These are phyloP conservation scores for Ceratocystis huliohia DNA, from an alignment of 2,329 filamentous ascomycete species.

Conservation along the genomic window DNA sequence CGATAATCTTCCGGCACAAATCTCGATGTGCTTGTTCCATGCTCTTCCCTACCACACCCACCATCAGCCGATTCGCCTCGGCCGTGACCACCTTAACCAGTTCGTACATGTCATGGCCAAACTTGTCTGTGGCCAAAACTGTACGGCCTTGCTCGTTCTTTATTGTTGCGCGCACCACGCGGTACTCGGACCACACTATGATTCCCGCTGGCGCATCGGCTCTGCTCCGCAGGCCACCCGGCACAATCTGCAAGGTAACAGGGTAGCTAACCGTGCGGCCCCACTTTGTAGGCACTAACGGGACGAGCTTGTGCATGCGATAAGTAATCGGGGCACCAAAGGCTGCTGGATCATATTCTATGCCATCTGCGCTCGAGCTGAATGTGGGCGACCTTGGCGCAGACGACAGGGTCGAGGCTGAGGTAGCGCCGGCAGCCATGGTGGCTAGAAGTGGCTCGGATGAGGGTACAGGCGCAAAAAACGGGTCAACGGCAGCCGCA, in stretches of 20 bases:
- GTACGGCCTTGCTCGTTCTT: slow-evolving; percentile 4
- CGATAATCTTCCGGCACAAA: slow-evolving; percentile 27
- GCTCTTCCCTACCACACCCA: slow-evolving; percentile 28
- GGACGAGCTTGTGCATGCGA: slow-evolving; percentile 27
- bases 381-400: slow-evolving; percentile 27
- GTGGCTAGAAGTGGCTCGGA: slow-evolving; percentile 6
- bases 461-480: slow-evolving; percentile 27
- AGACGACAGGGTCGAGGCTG: background rate
- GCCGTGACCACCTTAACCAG: slow-evolving; percentile 28
- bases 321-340: slow-evolving; percentile 26
- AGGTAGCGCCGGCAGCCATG: background rate
- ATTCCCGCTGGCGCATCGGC: slow-evolving; percentile 34
- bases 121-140: slow-evolving; percentile 14
- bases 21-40: slow-evolving; percentile 27
- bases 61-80: slow-evolving; percentile 29
- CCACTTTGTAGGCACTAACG: slow-evolving; percentile 31
- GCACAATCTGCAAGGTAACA: slow-evolving; percentile 34
- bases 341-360: slow-evolving; percentile 4
- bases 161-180: slow-evolving; percentile 12
- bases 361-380: background rate
- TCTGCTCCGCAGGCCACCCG: slow-evolving; percentile 32
- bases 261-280: slow-evolving; percentile 32
- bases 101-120: slow-evolving; percentile 27
- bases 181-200: slow-evolving; percentile 31
- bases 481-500: slow-evolving; percentile 31